phyloP scores from a whole-genome alignment of 192 early-diverging fungal genomes.

The Entophlyctis luteolus region DNA sequence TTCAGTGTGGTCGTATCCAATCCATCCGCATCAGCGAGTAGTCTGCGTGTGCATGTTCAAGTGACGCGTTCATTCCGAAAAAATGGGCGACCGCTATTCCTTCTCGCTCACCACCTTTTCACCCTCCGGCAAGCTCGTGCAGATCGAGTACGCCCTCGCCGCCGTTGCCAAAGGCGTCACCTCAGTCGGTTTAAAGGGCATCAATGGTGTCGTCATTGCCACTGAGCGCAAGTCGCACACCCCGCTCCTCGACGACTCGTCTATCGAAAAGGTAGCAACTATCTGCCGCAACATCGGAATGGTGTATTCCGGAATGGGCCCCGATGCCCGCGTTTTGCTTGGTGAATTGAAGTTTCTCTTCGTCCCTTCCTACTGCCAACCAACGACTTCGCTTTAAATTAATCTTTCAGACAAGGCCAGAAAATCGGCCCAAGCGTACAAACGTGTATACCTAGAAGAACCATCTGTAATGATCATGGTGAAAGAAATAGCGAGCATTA shows the following conservation, averaged over 20 bases:
- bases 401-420: constrained; percentile 67
- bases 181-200: constrained; percentile 90
- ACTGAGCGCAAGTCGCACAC: constrained; percentile 94
- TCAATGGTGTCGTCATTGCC: constrained; percentile 94
- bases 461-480: constrained; percentile 92
- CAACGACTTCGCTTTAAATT: background rate
- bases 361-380: background rate
- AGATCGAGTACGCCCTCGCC: constrained; percentile 96
- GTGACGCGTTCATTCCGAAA: no score
- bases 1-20: no score
- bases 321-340: constrained; percentile 92
- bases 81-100: constrained; percentile 66
- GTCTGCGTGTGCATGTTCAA: no score
- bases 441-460: constrained; percentile 85
- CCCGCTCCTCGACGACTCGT: constrained; percentile 86
- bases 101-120: constrained; percentile 99
- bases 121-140: constrained; percentile 96
- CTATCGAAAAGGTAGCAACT: constrained; percentile 81
- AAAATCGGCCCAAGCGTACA: constrained; percentile 94
- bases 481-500: constrained; percentile 90
- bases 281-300: constrained; percentile 93
- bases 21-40: no score
- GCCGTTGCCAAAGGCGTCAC: constrained; percentile 86
- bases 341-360: no score
- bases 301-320: constrained; percentile 98